Evolutionary conservation across 2,329 filamentous ascomycete genomes (phyloP), one percentile per base, ranked within the genome.

Genomic region (Pseudofabraea citricarpa): DNA sequence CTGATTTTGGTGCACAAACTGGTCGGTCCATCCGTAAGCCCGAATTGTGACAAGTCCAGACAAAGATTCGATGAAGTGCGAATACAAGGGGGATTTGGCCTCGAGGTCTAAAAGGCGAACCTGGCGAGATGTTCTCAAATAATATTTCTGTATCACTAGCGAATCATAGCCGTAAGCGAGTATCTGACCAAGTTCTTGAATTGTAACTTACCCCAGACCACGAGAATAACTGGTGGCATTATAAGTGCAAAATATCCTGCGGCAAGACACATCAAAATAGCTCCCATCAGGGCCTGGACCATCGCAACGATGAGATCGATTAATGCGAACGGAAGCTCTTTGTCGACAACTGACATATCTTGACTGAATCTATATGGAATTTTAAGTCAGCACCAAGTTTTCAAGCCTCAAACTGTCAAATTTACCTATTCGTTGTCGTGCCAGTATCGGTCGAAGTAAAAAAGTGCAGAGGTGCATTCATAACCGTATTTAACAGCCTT

Each of bases 61-160:
- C 4, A 71, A 56, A 15, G 62, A 64, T 48, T 72, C 70, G 6
- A 61, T 60, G 43, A 73, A 72, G 38, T 70, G 60, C 0, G 70
- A 16, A 10, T 68, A 72, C 1, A 73, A 55, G 2, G 70, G 70
- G 0, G 67, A 62, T 22, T 48, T 48, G 1, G 46, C 43, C 50
- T 73, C 70, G 13, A 73, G 54, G 26, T 73, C 70, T 38, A 73
- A 52, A 33, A 68, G 61, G 44, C 70, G 66, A 9, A 73, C 49
- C 49, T 72, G 70, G 2, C 70, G 64, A 2, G 68, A 71, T 5
- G 70, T 73, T 7, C 67, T 61, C 13, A 73, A 1, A 69, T 56
- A 73, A 39, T 66, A 57, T 33, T 65, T 67, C 44, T 70, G 68
- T 20, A 48, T 37, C 7, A 37, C 35, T 37, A 15, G 8, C 5